Conservation (phyloP, 2,329 filamentous ascomycete genomes). For the Penicillium sumatraense region DNA sequence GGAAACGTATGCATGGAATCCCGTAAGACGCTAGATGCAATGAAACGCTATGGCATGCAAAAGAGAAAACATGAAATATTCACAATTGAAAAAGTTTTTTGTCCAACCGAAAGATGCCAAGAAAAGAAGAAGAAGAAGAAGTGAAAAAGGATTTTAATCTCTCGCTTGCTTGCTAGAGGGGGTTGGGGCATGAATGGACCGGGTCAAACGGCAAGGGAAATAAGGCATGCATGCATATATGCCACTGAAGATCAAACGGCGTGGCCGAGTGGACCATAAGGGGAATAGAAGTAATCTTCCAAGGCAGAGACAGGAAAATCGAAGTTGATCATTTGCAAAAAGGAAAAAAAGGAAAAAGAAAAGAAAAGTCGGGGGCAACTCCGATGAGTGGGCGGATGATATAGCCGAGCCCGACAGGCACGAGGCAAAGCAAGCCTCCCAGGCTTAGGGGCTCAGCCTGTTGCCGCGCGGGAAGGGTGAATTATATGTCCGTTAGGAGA, state of each 20-base stretch:
- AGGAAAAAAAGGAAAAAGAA: too few species aligned
- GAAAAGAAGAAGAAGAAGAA: constrained; percentile 5
- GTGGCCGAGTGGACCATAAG: background rate
- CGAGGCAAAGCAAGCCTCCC: background rate
- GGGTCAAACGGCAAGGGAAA: background rate
- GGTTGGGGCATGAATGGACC: background rate
- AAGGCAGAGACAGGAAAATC: background rate
- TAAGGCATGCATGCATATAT: background rate
- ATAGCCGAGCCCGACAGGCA: background rate
- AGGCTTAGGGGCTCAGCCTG: too few species aligned
- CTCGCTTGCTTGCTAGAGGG: background rate
- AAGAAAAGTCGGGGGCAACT: background rate
- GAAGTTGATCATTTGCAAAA: background rate
- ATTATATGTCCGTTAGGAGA: background rate
- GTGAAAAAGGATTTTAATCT: background rate
- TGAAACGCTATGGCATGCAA: constrained; percentile 5
- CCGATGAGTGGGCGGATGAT: background rate
- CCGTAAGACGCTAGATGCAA: constrained; percentile 1
- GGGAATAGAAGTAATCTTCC: background rate
- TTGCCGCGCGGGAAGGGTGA: background rate
- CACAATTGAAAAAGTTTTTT: constrained; percentile 3
- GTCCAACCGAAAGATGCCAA: background rate
- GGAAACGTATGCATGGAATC: background rate
- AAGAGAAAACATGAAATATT: constrained; percentile 4
- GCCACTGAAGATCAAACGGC: background rate